phyloP scores from a whole-genome alignment of 106 monocot species.

The Allium cepa region DNA sequence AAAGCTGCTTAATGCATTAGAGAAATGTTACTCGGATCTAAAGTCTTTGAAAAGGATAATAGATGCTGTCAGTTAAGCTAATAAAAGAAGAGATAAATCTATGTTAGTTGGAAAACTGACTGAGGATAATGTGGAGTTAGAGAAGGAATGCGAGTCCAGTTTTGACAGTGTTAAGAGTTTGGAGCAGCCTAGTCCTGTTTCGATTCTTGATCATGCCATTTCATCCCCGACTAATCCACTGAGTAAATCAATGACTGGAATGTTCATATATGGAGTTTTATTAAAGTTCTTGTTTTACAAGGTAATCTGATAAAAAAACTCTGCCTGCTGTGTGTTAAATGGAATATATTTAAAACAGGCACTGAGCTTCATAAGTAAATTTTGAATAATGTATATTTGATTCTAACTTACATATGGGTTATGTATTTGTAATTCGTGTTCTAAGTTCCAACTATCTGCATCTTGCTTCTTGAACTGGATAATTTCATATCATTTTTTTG shows the following conservation, averaged over 20 bases:
- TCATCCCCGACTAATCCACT: constrained; percentile 28
- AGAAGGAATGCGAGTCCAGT: constrained; percentile 15
- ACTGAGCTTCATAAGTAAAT: no score
- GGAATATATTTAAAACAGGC: no score
- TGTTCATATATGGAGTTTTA: no score
- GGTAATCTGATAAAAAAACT: no score
- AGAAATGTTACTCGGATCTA: constrained; percentile 76
- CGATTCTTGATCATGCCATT: constrained; percentile 40
- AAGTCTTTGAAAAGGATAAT: constrained; percentile 60
- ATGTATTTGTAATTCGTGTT: no score
- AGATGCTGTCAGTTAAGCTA: constrained; percentile 35
- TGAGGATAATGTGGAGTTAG: background rate
- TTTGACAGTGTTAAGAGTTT: background rate
- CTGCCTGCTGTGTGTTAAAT: no score
- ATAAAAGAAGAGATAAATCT: constrained; percentile 2
- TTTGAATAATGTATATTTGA: no score
- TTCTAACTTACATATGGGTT: no score
- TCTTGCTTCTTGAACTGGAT: background rate
- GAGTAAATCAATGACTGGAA: constrained; percentile 7
- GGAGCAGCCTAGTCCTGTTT: constrained; percentile 57
- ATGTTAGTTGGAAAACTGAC: background rate
- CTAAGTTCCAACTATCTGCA: no score
- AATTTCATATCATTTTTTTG: background rate
- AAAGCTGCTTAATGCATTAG: constrained; percentile 66
- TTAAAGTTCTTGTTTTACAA: no score